phyloP scores from a whole-genome alignment of 2,329 filamentous ascomycete genomes.

The Penicillium vulpinum region DNA sequence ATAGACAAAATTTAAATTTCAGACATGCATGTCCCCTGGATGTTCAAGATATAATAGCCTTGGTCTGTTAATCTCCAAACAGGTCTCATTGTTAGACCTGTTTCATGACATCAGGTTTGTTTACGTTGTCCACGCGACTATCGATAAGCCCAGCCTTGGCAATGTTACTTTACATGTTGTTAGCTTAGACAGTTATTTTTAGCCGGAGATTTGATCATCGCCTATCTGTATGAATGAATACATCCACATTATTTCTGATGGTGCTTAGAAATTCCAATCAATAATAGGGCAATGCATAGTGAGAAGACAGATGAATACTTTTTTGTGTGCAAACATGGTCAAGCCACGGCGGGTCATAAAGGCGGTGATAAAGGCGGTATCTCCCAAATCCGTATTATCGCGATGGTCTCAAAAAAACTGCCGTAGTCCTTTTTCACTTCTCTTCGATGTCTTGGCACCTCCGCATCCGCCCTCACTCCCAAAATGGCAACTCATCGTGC shows the following conservation, averaged over 20 bases:
- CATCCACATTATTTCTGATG: not conserved
- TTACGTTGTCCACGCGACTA: constrained; percentile 41
- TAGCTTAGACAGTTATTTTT: not conserved
- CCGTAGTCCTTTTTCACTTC: constrained; percentile 2
- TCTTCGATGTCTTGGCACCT: not conserved
- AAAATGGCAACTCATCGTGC: constrained; percentile 64
- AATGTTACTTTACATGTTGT: not conserved
- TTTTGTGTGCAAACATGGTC: not conserved
- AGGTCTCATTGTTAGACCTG: constrained; percentile 7
- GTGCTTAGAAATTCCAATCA: not conserved
- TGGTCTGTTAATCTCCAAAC: not conserved
- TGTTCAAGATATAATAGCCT: not conserved
- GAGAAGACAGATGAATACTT: not conserved
- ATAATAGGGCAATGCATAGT: not conserved
- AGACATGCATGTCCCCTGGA: constrained; percentile 11
- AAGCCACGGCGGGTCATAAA: not conserved
- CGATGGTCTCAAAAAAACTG: not conserved
- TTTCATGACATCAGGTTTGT: constrained; percentile 31
- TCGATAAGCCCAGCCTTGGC: constrained; percentile 40
- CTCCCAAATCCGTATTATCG: not conserved
- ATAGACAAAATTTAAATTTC: constrained; percentile 15
- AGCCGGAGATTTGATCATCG: not conserved
- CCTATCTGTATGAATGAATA: not conserved
- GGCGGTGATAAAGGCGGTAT: constrained; percentile 1
- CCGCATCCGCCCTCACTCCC: not conserved